Percentiles rank a stretch among this genome's conserved stretches.
These are phyloP conservation scores for Phanerochaete sordida DNA, from an alignment of 768 basidiomycete genomes.

Conservation along the genomic window DNA sequence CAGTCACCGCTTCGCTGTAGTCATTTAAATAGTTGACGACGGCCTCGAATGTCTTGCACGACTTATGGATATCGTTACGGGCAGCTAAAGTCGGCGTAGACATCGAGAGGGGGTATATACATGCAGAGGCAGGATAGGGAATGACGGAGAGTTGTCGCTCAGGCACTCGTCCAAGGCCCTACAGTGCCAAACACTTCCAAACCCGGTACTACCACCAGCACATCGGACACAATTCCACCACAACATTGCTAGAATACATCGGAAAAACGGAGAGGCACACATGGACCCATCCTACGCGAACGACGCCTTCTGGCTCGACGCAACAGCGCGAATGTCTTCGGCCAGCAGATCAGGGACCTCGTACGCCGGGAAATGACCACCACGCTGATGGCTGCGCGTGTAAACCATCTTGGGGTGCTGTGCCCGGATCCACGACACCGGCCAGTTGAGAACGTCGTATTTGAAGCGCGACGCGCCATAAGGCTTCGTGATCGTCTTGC, in stretches of 20 bases:
- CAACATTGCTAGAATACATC: background rate
- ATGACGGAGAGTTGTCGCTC: background rate
- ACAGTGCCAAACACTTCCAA: conserved; percentile 11
- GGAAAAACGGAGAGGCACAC: background rate
- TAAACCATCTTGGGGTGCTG: conserved; percentile 5
- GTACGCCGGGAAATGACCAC: conserved; percentile 10
- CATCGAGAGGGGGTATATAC: conserved; percentile 1
- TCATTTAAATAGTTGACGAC: conserved; percentile 66
- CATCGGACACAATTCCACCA: background rate
- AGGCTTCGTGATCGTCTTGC: conserved; percentile 1
- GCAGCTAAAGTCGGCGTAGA: conserved; percentile 43
- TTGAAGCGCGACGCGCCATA: conserved; percentile 2
- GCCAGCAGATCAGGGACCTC: conserved; percentile 9
- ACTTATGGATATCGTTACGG: conserved; percentile 72
- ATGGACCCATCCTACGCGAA: background rate
- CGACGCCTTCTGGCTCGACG: background rate
- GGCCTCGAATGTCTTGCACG: conserved; percentile 71
- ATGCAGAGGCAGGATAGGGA: background rate
- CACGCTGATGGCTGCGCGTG: conserved; percentile 2
- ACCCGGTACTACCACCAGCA: background rate
- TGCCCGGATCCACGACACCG: conserved; percentile 4
- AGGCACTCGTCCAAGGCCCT: conserved; percentile 1
- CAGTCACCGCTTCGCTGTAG: conserved; percentile 68
- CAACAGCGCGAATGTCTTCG: conserved; percentile 5
- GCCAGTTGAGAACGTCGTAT: conserved; percentile 5